Base-by-base conservation (phyloP, 805 yeast species). In the Cyberlindnera xishuangbannaensis region DNA sequence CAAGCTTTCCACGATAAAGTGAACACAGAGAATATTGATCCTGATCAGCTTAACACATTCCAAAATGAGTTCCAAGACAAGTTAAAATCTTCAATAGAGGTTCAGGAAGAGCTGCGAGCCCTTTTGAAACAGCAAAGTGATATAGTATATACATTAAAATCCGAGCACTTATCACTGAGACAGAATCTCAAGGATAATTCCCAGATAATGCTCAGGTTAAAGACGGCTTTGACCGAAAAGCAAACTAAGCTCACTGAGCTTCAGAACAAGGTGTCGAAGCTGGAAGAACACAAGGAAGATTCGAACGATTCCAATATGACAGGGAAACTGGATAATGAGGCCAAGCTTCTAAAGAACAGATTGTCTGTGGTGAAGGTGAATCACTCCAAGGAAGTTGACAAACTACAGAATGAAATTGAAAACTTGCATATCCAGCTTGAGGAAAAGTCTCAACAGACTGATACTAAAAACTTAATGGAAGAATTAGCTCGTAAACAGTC, bases 351-450 rank as follows among this genome's bases (percentile, higher is more conserved):
- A 33, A 51, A 41, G 35, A 45, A 38, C 25, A 37, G 54, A 25
- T 25, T 51, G 7, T 43, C 38, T 3, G 32, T 47, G 13, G 41
- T 45, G 5, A 51, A 46, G 15, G 17, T 40, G 21, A 51, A 43
- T 19, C 53, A 50, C 18, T 28, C 50, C 1, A 46, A 40, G 22
- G 55, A 51, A 15, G 18, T 53, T 18, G 48, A 45, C 12, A 30
- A 21, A 7, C 27, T 48, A 4, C 37, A 39, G 2, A 12, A 11
- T 6, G 46, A 46, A 18, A 41, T 50, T 22, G 44, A 36, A 7
- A 27, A 32, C 7, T 27, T 50, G 17, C 39, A 36, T 20, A 4
- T 29, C 10, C 27, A 37, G 15, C 13, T 36, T 5, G 37, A 28
- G 3, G 26, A 40, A 7, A 19, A 22, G 6, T 22, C 24, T 4